A percentile compares a stretch with the other conserved stretches of the same genome.
phyloP scores from a whole-genome alignment of 1,139 yeast species.

The Hyphopichia fennica region DNA sequence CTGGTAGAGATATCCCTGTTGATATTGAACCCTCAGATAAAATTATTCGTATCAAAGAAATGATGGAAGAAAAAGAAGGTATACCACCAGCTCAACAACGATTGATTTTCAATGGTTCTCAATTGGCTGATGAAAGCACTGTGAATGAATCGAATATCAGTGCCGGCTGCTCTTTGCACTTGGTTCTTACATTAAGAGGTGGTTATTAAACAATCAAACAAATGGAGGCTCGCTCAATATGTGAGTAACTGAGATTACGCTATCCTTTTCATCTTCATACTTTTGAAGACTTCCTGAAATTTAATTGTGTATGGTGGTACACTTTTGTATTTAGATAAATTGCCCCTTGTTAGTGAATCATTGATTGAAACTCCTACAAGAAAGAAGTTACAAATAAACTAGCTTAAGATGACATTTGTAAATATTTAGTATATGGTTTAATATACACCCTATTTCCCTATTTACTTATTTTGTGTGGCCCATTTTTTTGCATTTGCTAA shows the following conservation, averaged over 20 bases:
- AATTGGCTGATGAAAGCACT: constrained; percentile 78
- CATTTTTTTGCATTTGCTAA: constrained; percentile 66
- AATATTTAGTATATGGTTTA: not conserved
- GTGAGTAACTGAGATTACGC: no score
- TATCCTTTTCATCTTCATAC: no score
- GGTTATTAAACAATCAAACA: no score
- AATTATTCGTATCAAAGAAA: constrained; percentile 82
- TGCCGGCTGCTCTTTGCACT: constrained; percentile 82
- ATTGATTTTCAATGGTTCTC: constrained; percentile 87
- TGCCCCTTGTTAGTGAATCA: no score
- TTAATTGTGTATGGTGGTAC: no score
- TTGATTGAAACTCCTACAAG: no score
- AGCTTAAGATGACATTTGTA: no score
- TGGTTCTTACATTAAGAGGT: constrained; percentile 89
- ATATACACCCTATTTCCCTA: not conserved
- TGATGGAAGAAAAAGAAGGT: constrained; percentile 95
- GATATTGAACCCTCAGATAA: constrained; percentile 76
- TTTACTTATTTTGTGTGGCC: constrained; percentile 23
- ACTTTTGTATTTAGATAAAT: no score
- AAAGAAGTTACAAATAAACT: no score
- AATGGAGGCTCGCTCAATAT: no score
- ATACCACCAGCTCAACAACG: constrained; percentile 97
- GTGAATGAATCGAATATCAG: constrained; percentile 64
- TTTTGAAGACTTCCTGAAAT: no score
- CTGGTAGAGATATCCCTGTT: constrained; percentile 83